Evolutionary conservation across 2,329 filamentous ascomycete genomes (phyloP), one percentile per base, ranked within the genome.

Genomic region (Eurotiales sp.): DNA sequence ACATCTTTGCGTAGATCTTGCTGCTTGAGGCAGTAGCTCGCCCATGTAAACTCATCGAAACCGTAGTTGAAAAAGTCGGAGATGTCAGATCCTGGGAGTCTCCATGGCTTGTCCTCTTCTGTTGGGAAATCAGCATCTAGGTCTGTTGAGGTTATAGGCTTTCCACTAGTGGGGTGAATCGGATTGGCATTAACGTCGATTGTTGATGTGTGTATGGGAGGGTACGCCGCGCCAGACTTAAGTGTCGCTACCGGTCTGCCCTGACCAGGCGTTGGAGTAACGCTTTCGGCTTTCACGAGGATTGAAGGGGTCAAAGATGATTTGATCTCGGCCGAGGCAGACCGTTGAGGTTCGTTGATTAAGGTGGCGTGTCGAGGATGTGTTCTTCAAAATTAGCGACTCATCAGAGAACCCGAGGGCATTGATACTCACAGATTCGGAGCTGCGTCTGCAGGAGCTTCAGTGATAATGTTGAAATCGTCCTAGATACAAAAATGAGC

Each of bases 21-120:
- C 68, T 97, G 93, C 64, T 95, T 95, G 54, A 90, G 78, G 27
- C 91, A 90, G 68, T 99, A 99, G 49, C 91, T 82, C 5, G 91
- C 88, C 93, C 93, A 99, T 1, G 91, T 96, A 71, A 96, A 97
- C 71, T 97, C 92, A 72, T 97, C 92, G 65, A 97, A 97, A 53
- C 92, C 92, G 71, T 97, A 97, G 76, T 97, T 97, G 81, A 97
- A 97, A 73, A 95, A 97, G 68, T 99, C 93, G 54, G 88, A 93
- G 50, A 96, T 83, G 64, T 99, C 93, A 10, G 92, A 91, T 42
- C 93, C 93, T 0, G 93, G 93, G 58, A 91, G 86, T 40, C 93
- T 85, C 93, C 93, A 99, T 15, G 92, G 91, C 69, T 96, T 97
- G 56, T 91, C 88, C 56, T 81, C 75, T 62, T 90, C 89, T 49